Conservation (phyloP, 2,329 filamentous ascomycete genomes). For the Beauveria medogensis region DNA sequence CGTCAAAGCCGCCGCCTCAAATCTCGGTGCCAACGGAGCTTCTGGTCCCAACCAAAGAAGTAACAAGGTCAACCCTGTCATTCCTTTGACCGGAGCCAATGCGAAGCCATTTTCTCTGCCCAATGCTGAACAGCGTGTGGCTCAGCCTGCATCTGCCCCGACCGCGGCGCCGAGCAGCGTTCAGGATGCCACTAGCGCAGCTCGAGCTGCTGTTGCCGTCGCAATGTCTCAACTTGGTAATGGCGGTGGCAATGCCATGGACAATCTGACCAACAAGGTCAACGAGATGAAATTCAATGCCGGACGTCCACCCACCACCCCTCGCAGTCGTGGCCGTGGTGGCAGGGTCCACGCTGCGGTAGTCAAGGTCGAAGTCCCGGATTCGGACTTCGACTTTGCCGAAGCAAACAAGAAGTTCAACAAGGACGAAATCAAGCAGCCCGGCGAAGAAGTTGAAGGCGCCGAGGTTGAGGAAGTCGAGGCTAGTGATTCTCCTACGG, state of each 20-base stretch:
- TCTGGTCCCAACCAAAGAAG: constrained; percentile 17
- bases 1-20: constrained; percentile 30
- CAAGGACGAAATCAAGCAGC: constrained; percentile 61
- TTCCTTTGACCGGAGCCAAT: constrained; percentile 50
- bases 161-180: constrained; percentile 33
- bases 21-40: constrained; percentile 34
- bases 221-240: constrained; percentile 65
- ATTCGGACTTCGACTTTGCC: constrained; percentile 88
- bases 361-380: constrained; percentile 75
- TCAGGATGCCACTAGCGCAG: constrained; percentile 64
- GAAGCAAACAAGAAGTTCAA: constrained; percentile 40
- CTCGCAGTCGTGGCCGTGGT: constrained; percentile 41
- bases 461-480: constrained; percentile 29
- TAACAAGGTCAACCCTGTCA: constrained; percentile 53
- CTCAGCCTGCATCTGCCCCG: constrained; percentile 24
- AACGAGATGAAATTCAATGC: constrained; percentile 68
- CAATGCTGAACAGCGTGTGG: constrained; percentile 19
- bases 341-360: constrained; percentile 38
- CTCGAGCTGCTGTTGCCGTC: constrained; percentile 68
- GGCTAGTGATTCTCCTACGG: constrained; percentile 33
- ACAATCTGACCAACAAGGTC: constrained; percentile 67
- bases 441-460: constrained; percentile 53
- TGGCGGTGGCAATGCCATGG: constrained; percentile 43
- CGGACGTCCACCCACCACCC: constrained; percentile 37
- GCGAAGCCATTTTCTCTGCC: constrained; percentile 31